phyloP scores from a whole-genome alignment of 2,329 filamentous ascomycete genomes.

The Fusarium ambrosium region DNA sequence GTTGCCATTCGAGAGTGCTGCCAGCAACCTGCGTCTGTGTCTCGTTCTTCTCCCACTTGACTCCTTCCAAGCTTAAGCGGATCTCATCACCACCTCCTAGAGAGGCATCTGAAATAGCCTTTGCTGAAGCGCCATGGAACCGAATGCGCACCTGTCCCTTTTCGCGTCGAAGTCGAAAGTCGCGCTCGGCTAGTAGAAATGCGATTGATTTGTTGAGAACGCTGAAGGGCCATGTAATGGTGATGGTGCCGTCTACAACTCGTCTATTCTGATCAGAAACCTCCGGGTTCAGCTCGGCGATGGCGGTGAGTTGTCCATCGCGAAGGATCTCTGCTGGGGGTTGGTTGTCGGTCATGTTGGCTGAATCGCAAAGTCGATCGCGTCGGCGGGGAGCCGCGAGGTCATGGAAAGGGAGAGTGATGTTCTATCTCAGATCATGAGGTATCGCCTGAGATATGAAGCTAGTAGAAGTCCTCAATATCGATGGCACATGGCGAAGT shows the following conservation, averaged over 20 bases:
- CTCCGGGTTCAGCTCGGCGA: conserved; percentile 67
- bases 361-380: conserved; percentile 29
- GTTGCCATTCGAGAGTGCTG: conserved; percentile 69
- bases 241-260: conserved; percentile 78
- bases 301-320: conserved; percentile 60
- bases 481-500: conserved; percentile 18
- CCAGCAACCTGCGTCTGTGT: conserved; percentile 63
- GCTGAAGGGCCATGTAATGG: conserved; percentile 93
- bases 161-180: conserved; percentile 81
- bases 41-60: conserved; percentile 71
- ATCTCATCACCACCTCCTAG: conserved; percentile 86
- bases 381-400: conserved; percentile 28
- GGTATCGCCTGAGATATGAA: neutral
- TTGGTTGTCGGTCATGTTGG: conserved; percentile 46
- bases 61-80: conserved; percentile 76
- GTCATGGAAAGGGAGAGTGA: conserved; percentile 19
- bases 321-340: conserved; percentile 42
- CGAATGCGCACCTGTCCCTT: conserved; percentile 86
- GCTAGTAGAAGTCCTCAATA: neutral
- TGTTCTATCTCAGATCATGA: conserved; percentile 23
- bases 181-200: conserved; percentile 85
- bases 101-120: conserved; percentile 73
- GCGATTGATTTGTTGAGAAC: conserved; percentile 80
- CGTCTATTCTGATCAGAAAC: conserved; percentile 57
- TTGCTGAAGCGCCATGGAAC: conserved; percentile 79